These are phyloP conservation scores for Blastobotrys apis DNA, from an alignment of 1,139 yeast genomes.

Conservation along the genomic window DNA sequence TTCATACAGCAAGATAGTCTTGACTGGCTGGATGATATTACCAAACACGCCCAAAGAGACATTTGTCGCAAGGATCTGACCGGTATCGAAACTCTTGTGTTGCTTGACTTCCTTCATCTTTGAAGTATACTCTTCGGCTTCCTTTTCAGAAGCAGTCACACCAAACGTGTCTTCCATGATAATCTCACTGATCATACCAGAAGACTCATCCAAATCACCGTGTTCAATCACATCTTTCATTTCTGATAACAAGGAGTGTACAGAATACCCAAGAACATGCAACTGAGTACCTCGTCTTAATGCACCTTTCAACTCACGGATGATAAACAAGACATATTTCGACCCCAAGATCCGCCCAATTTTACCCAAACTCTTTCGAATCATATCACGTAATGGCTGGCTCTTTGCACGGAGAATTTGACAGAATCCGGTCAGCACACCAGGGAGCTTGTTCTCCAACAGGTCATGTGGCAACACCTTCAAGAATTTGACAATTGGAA, in stretches of 20 bases:
- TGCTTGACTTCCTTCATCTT: constrained; percentile 88
- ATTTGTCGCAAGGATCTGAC: constrained; percentile 67
- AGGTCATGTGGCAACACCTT: constrained; percentile 58
- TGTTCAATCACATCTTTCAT: constrained; percentile 47
- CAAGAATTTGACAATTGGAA: constrained; percentile 70
- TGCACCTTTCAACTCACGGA: constrained; percentile 74
- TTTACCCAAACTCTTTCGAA: constrained; percentile 69
- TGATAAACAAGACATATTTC: constrained; percentile 63
- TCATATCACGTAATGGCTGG: constrained; percentile 84
- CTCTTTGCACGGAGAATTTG: constrained; percentile 84
- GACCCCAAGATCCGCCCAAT: constrained; percentile 68
- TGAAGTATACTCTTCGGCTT: constrained; percentile 83
- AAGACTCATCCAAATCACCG: constrained; percentile 75
- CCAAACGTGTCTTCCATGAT: constrained; percentile 95
- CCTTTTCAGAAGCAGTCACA: constrained; percentile 89
- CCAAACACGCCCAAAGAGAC: constrained; percentile 58
- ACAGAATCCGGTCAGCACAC: constrained; percentile 75
- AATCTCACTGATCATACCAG: constrained; percentile 57
- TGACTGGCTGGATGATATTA: constrained; percentile 65
- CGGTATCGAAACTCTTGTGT: constrained; percentile 84
- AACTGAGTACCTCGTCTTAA: constrained; percentile 87
- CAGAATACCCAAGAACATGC: constrained; percentile 86
- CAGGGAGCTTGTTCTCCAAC: constrained; percentile 64
- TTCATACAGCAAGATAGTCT: constrained; percentile 55
- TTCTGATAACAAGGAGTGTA: constrained; percentile 64